phyloP scores from a whole-genome alignment of 306 rosid genomes.

The Urtica urens region DNA sequence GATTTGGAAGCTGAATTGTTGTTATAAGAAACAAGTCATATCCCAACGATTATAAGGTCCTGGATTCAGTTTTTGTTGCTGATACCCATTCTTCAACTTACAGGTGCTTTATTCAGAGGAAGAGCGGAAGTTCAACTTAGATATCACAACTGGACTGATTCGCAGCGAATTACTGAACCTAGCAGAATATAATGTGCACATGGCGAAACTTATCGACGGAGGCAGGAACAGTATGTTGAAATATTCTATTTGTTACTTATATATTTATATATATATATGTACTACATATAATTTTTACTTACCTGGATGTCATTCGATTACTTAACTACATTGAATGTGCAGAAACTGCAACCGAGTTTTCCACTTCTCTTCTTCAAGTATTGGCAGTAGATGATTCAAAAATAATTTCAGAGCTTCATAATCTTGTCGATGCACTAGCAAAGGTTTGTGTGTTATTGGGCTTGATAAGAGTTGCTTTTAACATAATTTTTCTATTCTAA shows the following conservation, averaged over 20 bases:
- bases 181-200: constrained; percentile 92
- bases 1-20: no score
- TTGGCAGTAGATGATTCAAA: constrained; percentile 63
- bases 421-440: constrained; percentile 79
- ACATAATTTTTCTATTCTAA: not conserved
- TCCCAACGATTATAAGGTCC: not conserved
- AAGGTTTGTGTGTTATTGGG: constrained; percentile 46
- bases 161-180: constrained; percentile 81
- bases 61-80: not conserved
- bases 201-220: constrained; percentile 95
- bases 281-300: constrained; percentile 10
- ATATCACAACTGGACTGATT: constrained; percentile 78
- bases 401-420: constrained; percentile 93
- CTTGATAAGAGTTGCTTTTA: constrained; percentile 1
- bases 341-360: constrained; percentile 86
- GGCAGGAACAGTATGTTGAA: constrained; percentile 84
- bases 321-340: constrained; percentile 31
- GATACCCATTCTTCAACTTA: constrained; percentile 1
- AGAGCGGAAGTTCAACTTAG: constrained; percentile 85
- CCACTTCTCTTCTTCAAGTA: constrained; percentile 69
- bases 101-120: constrained; percentile 97
- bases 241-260: constrained; percentile 2
- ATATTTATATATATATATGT: constrained; percentile 3
- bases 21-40: not conserved
- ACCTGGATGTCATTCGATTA: no score